These are phyloP conservation scores for Sugiyamaella castrensis DNA, from an alignment of 1,139 yeast genomes.

Conservation along the genomic window DNA sequence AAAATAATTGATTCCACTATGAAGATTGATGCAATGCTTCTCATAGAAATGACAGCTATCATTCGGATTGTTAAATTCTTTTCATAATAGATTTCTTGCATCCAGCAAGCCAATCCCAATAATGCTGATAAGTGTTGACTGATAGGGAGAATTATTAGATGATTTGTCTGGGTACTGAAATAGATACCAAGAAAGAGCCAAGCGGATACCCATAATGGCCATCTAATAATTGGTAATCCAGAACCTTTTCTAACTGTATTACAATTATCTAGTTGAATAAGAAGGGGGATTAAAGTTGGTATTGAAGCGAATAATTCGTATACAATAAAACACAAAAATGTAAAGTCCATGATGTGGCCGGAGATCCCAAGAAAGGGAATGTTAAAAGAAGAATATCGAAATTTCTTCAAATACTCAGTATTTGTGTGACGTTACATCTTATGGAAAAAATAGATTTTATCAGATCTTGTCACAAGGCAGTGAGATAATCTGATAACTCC, in stretches of 20 bases:
- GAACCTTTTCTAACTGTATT: slow-evolving; percentile 9
- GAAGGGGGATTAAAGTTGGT: slow-evolving; percentile 20
- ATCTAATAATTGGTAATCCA: slow-evolving; percentile 17
- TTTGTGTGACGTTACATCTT: too few species aligned
- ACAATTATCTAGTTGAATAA: slow-evolving; percentile 20
- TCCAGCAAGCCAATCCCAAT: slow-evolving; percentile 19
- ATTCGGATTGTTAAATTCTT: too few species aligned
- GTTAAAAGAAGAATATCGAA: background rate
- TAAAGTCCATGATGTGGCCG: background rate
- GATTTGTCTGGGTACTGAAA: slow-evolving; percentile 16
- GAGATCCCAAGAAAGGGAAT: background rate
- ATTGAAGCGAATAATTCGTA: background rate
- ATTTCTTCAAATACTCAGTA: too few species aligned
- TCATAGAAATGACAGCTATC: too few species aligned
- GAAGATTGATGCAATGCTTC: background rate
- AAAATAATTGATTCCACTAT: background rate
- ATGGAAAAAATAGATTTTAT: too few species aligned
- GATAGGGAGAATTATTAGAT: slow-evolving; percentile 16
- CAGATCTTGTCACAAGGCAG: background rate
- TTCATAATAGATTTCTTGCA: slow-evolving; percentile 17
- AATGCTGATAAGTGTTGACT: slow-evolving; percentile 15
- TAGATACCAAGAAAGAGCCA: slow-evolving; percentile 17
- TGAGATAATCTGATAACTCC: slow-evolving; percentile 17
- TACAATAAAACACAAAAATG: too few species aligned
- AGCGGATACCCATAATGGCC: slow-evolving; percentile 19